Base-by-base conservation (phyloP, 148 eudicot species). In the Agrostemma githago region DNA sequence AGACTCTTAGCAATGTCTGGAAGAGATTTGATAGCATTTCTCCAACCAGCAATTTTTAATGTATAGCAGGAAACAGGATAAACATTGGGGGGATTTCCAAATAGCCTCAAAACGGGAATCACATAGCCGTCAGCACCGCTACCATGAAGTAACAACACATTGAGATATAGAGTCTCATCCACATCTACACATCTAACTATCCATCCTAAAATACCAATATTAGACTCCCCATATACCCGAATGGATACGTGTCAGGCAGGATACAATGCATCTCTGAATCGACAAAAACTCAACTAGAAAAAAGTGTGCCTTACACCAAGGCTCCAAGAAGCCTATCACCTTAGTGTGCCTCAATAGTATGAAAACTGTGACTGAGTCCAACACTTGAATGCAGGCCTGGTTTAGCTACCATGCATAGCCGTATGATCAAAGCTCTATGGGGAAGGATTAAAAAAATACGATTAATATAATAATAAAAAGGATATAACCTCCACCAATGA, bases 401-500 rank as follows among this genome's bases (percentile, higher is more conserved):
- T 66, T 40, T 9, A 21, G 16, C 20, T 26, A 66, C 48, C 12
- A 6, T 26, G 34, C 34, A 16, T 66, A 7, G 5, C 21, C 21
- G n/a, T 58, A 17, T 58, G 37, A 21, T 60, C 64, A 60, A 8
- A 51, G 16, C 16, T 10, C 56, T 51, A 51, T 68, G 66, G 72
- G 34, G 34, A 26, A 26, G 34, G 34, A 26, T 26, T 26, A 26
- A 26, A 26, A 26, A 26, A 26, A 26, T 26, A 26, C 34, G 34
- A 26, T 26, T 26, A 26, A 26, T 26, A 26, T 26, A 26, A 26
- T 26, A 26, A 26, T 26, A 72, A 69, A 2, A 44, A 73, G 57
- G 58, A 68, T 66, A 75, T 79, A 79, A 91, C 98, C 98, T 82
- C 97, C 98, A 67, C 98, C 98, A 58, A 94, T 86, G 82, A 94